phyloP scores from a whole-genome alignment of 2,329 filamentous ascomycete species.

The Thielaviopsis euricoi region DNA sequence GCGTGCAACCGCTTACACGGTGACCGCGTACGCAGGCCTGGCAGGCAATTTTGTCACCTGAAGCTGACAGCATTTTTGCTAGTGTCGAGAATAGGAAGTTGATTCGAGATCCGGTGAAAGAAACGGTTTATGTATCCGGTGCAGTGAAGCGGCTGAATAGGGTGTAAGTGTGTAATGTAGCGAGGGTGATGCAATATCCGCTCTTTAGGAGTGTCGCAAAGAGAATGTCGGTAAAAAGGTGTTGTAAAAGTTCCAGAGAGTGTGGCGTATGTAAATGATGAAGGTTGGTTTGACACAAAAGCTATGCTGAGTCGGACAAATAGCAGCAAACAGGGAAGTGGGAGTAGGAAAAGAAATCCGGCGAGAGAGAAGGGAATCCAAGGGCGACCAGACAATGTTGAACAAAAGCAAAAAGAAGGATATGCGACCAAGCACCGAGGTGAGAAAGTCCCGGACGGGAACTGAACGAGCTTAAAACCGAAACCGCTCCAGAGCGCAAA shows the following conservation, averaged over 20 bases:
- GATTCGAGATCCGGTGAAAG: too few relatives aligned
- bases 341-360: background rate
- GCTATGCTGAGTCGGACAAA: background rate
- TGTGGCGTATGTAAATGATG: too few relatives aligned
- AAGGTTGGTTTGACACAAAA: background rate
- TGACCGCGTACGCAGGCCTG: constrained; percentile 96
- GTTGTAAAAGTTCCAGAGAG: background rate
- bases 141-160: background rate
- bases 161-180: background rate
- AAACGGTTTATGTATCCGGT: background rate
- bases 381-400: background rate
- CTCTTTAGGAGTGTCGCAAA: background rate
- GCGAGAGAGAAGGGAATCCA: background rate
- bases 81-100: background rate
- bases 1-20: constrained; percentile 96
- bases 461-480: background rate
- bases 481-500: background rate
- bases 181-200: background rate
- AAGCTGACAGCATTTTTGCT: background rate
- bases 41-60: constrained; percentile 92
- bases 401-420: background rate
- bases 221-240: background rate
- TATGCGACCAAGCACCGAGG: background rate
- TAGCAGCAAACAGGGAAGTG: background rate
- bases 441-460: background rate